A percentile compares a stretch with the other conserved stretches of the same genome.
These are phyloP conservation scores for Trichosporon faecale DNA, from an alignment of 1,284 basidiomycete genomes.

Conservation along the genomic window DNA sequence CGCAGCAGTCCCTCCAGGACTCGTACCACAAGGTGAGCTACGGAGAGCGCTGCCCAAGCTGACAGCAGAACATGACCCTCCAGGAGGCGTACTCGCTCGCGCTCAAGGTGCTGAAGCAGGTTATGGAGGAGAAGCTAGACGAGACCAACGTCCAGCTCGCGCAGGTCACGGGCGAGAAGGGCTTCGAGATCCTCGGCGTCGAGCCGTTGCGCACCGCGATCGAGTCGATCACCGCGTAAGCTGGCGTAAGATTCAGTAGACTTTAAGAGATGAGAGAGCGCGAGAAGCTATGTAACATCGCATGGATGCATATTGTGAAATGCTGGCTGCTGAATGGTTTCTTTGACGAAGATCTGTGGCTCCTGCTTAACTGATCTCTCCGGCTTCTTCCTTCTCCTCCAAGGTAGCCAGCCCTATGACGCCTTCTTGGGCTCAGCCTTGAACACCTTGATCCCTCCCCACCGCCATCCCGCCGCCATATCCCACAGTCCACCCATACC, in stretches of 20 bases:
- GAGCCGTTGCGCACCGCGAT: conserved; percentile 73
- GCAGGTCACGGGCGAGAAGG: conserved; percentile 72
- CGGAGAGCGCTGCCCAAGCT: neutral
- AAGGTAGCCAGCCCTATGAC: neutral
- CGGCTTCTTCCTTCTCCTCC: neutral
- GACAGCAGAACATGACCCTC: conserved; percentile 79
- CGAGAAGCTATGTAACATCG: conserved; percentile 21
- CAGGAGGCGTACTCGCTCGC: conserved; percentile 83
- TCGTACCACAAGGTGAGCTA: conserved; percentile 85
- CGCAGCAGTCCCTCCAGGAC: conserved; percentile 94
- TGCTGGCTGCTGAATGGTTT: neutral
- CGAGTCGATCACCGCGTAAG: conserved; percentile 53
- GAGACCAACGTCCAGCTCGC: conserved; percentile 98
- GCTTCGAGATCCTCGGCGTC: conserved; percentile 81
- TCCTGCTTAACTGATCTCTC: neutral
- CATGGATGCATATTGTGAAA: conserved; percentile 18
- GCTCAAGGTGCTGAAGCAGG: conserved; percentile 90
- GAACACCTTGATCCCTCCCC: conserved; percentile 47
- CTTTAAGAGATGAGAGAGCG: conserved; percentile 16
- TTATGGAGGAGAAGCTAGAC: conserved; percentile 99
- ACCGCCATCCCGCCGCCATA: conserved; percentile 44
- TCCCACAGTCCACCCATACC: conserved; percentile 50
- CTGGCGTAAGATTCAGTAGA: conserved; percentile 21
- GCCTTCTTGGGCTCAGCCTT: neutral
- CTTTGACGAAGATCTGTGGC: neutral